Evolutionary conservation across 1,284 basidiomycete genomes (phyloP), one percentile per base, ranked within the genome.

Genomic region (Cutaneotrichosporon sp.): DNA sequence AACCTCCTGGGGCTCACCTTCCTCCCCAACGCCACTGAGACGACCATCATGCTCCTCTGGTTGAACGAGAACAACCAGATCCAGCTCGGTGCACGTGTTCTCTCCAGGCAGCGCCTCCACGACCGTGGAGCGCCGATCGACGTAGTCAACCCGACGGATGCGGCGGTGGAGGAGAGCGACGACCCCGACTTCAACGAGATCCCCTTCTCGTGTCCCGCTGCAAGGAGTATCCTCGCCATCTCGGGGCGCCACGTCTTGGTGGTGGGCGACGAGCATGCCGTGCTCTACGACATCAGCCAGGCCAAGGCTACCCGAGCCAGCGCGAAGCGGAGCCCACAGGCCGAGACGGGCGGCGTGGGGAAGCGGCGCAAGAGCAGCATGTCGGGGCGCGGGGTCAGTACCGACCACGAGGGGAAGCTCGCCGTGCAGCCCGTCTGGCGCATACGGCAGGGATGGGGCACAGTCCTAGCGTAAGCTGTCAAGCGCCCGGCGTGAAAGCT

Each of bases 1-100:
- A 91, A 88, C 68, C 79, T 95, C 3, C 81, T 92, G 22, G 84
- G 87, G 16, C 72, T 92, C 22, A 81, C 84, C 1, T 90, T 93
- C 78, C 81, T 87, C 31, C 68, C 60, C 1, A 43, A 69, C 65
- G 18, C 80, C 0, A 81, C 83, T 1, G 50, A 53, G n/a, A 81
- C 84, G 49, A 79, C 84, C 0, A 73, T 94, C 34, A 86, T 85
- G 2, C 86, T 94, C 58, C 79, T 92, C 7, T 79, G 72, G 65
- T 67, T 77, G 42, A 72, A 76, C 0, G 70, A 79, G 9, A 60
- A 67, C 11, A 70, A 70, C 46, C 69, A 67, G 5, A 84, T 90
- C 63, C 75, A 86, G 16, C 86, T 92, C 69, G 69, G 81, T 85
- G 51, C 82, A 84, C 54, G 82, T 83, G 18, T 77, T 88, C 2